Evolutionary conservation across 2,329 filamentous ascomycete genomes (phyloP).

Genomic region (Cytospora piceicola): DNA sequence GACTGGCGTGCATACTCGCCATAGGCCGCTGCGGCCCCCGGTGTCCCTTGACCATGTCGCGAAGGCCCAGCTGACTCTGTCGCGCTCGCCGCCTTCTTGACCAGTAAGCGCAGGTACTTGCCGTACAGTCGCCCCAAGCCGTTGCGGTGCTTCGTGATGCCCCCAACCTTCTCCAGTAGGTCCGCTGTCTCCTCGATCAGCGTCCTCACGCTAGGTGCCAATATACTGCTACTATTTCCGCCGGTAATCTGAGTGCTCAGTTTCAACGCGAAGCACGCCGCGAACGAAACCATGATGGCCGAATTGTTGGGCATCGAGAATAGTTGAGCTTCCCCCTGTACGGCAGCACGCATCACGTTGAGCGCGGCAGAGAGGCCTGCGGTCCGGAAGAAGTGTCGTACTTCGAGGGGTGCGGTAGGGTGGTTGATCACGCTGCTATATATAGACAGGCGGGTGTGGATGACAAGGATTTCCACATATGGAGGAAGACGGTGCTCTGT

Average conservation of each 20-base stretch:
- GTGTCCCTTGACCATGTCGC: conserved; percentile 21
- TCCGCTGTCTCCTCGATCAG: conserved; percentile 71
- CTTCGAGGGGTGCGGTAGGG: conserved; percentile 69
- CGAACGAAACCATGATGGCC: conserved; percentile 78
- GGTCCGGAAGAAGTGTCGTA: conserved; percentile 73
- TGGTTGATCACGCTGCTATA: conserved; percentile 77
- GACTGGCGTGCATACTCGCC: conserved; percentile 9
- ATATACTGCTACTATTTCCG: conserved; percentile 37
- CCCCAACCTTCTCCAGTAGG: conserved; percentile 71
- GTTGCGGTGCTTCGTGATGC: conserved; percentile 66
- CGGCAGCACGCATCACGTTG: conserved; percentile 75
- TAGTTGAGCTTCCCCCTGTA: conserved; percentile 70
- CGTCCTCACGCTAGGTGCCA: conserved; percentile 65
- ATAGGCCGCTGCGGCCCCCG: conserved; percentile 9
- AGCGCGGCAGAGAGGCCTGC: conserved; percentile 72
- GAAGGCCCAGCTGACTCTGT: conserved; percentile 28
- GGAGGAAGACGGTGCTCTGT: conserved; percentile 63
- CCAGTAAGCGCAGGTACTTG: conserved; percentile 50
- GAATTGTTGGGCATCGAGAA: conserved; percentile 81
- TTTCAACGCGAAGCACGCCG: conserved; percentile 69
- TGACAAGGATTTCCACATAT: conserved; percentile 75
- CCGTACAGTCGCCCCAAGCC: conserved; percentile 62
- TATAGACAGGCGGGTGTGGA: conserved; percentile 73
- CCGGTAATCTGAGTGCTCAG: conserved; percentile 63
- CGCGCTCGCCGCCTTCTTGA: conserved; percentile 42